These are phyloP conservation scores for Hypoxylon sp. DNA, from an alignment of 2,329 filamentous ascomycete species.

Conservation along the genomic window DNA sequence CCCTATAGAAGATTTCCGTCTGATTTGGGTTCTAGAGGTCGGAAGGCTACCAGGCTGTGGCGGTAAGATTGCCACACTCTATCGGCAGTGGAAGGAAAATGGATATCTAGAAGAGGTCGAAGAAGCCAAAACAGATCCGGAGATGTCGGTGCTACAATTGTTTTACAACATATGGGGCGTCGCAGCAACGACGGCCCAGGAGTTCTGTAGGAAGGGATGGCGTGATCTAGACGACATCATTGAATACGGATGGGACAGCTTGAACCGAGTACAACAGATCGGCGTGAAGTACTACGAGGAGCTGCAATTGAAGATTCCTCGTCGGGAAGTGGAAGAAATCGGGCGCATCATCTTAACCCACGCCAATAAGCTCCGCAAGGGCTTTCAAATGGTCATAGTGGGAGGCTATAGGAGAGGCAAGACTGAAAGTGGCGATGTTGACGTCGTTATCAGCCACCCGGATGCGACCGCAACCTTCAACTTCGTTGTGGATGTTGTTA, in stretches of 20 bases:
- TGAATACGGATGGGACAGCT: conserved; percentile 81
- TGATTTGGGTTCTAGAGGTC: conserved; percentile 59
- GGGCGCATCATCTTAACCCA: conserved; percentile 74
- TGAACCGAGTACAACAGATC: conserved; percentile 90
- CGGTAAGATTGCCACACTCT: conserved; percentile 82
- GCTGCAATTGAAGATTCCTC: conserved; percentile 78
- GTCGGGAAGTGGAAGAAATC: conserved; percentile 81
- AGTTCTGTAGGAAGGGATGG: conserved; percentile 87
- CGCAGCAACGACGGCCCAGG: conserved; percentile 81
- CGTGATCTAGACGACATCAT: conserved; percentile 88
- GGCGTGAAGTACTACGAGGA: conserved; percentile 96
- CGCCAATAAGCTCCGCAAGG: conserved; percentile 73
- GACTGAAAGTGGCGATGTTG: conserved; percentile 81
- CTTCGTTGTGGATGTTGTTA: conserved; percentile 81
- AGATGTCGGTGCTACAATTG: conserved; percentile 73
- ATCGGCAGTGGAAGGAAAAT: conserved; percentile 77
- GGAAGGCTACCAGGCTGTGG: conserved; percentile 82
- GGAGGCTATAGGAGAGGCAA: conserved; percentile 89
- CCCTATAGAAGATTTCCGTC: conserved; percentile 20
- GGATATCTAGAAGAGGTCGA: conserved; percentile 75
- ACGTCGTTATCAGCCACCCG: conserved; percentile 86
- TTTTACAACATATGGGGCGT: conserved; percentile 97
- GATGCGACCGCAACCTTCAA: conserved; percentile 76
- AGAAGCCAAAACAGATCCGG: conserved; percentile 74
- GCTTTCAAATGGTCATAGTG: conserved; percentile 74